Percentiles rank a stretch among this genome's conserved stretches.
These are phyloP conservation scores for Scortechinia acanthostroma DNA, from an alignment of 2,329 filamentous ascomycete species.

Conservation along the genomic window DNA sequence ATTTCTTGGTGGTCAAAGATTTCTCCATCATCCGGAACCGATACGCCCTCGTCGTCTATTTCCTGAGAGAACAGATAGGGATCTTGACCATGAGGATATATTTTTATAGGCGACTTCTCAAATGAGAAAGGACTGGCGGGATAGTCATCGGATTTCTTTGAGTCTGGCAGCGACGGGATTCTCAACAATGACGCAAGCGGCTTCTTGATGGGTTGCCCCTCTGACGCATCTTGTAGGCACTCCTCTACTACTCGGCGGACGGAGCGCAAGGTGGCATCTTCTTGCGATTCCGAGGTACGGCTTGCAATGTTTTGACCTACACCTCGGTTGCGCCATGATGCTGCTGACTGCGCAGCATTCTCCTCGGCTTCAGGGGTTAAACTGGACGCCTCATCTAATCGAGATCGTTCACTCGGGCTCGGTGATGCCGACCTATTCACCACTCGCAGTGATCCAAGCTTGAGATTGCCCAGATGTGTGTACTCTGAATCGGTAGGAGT, in stretches of 20 bases:
- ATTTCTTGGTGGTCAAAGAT: too few species aligned
- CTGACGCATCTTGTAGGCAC: too few species aligned
- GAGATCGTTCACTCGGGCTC: slow-evolving; percentile 20
- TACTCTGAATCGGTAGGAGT: slow-evolving; percentile 20
- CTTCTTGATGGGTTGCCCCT: not conserved
- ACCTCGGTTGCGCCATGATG: too few species aligned
- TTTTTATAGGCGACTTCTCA: slow-evolving; percentile 19
- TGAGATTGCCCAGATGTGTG: slow-evolving; percentile 27
- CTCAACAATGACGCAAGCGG: slow-evolving; percentile 6
- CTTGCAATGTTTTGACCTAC: too few species aligned
- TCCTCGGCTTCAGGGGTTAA: slow-evolving; percentile 6
- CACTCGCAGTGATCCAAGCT: slow-evolving; percentile 25
- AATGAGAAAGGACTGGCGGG: slow-evolving; percentile 22
- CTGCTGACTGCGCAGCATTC: too few species aligned
- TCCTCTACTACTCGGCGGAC: too few species aligned
- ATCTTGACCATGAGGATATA: slow-evolving; percentile 6
- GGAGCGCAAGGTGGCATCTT: too few species aligned
- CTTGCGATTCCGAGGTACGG: too few species aligned
- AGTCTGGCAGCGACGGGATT: slow-evolving; percentile 9
- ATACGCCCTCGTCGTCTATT: not conserved
- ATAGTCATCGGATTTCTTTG: slow-evolving; percentile 11
- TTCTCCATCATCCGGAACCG: not conserved
- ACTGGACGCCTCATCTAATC: slow-evolving; percentile 9
- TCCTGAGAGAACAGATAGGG: slow-evolving; percentile 2
- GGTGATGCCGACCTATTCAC: slow-evolving; percentile 26